A percentile compares a stretch with the other conserved stretches of the same genome.
phyloP scores from a whole-genome alignment of 768 basidiomycete species.

The Hysterangium stoloniferum region DNA sequence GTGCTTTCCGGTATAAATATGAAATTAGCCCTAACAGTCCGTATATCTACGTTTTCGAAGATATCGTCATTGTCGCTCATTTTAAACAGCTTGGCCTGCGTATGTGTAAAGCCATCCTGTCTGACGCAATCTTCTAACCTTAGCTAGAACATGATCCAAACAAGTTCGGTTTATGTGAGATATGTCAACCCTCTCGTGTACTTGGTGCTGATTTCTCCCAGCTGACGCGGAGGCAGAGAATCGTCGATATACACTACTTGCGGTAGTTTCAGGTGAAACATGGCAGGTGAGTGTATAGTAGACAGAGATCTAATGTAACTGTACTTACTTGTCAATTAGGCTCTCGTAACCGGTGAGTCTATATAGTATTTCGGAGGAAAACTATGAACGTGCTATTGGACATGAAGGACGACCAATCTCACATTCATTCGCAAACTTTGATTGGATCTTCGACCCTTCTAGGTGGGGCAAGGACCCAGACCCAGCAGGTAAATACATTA shows the following conservation, averaged over 20 bases:
- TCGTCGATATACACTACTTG: neutral
- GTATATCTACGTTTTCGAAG: neutral
- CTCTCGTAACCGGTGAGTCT: neutral
- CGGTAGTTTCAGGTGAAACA: conserved; percentile 5
- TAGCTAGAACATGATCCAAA: conserved; percentile 5
- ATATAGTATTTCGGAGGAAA: too few species aligned
- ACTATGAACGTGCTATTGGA: too few species aligned
- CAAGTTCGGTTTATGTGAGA: conserved; percentile 6
- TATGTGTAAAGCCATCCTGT: neutral
- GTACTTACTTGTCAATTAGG: neutral
- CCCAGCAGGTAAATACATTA: neutral
- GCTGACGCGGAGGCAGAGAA: conserved; percentile 2
- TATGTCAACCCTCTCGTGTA: neutral
- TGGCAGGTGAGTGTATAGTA: conserved; percentile 2
- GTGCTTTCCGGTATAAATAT: conserved; percentile 4
- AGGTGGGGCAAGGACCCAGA: too few species aligned
- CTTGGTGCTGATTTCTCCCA: neutral
- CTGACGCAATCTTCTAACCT: neutral
- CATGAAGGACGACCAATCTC: conserved; percentile 4
- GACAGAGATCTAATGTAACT: neutral
- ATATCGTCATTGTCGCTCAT: neutral
- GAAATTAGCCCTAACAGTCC: conserved; percentile 6
- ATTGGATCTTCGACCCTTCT: conserved; percentile 1
- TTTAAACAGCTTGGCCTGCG: conserved; percentile 7
- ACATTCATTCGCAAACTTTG: neutral